phyloP scores from a whole-genome alignment of 192 early-diverging fungal species.

The Kappamyces sp. region DNA sequence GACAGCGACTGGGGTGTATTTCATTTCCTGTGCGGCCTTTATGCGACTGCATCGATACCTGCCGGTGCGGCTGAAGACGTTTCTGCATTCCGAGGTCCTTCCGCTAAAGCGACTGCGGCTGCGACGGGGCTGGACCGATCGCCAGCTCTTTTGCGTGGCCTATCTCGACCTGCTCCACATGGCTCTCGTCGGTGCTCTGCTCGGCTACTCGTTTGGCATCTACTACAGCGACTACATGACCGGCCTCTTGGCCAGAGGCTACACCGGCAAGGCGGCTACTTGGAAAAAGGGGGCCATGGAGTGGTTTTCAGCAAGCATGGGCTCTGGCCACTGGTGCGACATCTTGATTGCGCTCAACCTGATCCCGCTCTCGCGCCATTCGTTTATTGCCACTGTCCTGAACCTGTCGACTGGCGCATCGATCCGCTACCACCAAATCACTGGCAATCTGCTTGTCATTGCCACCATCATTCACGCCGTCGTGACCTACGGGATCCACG shows the following conservation, averaged over 20 bases:
- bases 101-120: neutral
- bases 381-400: neutral
- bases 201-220: neutral
- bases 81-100: neutral
- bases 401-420: neutral
- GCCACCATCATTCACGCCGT: neutral
- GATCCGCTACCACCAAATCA: conserved; percentile 6
- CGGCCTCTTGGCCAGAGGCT: neutral
- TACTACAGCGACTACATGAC: neutral
- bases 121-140: neutral
- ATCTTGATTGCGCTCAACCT: conserved; percentile 7
- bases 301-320: neutral
- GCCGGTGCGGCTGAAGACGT: neutral
- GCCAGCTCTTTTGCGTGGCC: neutral
- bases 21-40: neutral
- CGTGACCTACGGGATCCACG: neutral
- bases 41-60: neutral
- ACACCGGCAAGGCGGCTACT: neutral
- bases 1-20: neutral
- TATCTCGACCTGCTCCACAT: neutral
- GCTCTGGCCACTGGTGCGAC: conserved; percentile 9
- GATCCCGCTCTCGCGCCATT: conserved; percentile 4
- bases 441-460: conserved; percentile 8
- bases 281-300: neutral
- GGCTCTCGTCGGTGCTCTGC: neutral